Percentiles rank a stretch among this genome's conserved stretches.
Evolutionary conservation across 106 monocot genomes (phyloP).

Genomic region (Phalaenopsis aphrodite): DNA sequence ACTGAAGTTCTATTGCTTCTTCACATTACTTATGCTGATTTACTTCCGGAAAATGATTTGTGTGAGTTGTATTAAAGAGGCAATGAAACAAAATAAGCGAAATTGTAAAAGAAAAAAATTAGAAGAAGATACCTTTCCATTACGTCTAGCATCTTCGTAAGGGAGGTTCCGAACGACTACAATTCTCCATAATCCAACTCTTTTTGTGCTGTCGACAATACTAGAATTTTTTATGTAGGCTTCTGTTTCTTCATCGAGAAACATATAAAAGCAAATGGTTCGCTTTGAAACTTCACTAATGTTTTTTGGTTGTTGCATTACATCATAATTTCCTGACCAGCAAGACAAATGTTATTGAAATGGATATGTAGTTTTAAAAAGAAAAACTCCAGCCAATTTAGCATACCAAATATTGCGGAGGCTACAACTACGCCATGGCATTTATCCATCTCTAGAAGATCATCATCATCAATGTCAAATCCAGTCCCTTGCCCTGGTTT

Average conservation of each 20-base stretch:
- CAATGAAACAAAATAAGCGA: background rate
- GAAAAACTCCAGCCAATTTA: slow-evolving; percentile 3
- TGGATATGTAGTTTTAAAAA: background rate
- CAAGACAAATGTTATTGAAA: slow-evolving; percentile 12
- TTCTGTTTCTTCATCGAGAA: slow-evolving; percentile 89
- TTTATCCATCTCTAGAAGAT: slow-evolving; percentile 85
- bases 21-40: background rate
- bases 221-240: slow-evolving; percentile 69
- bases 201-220: slow-evolving; percentile 28
- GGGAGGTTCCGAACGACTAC: slow-evolving; percentile 86
- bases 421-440: slow-evolving; percentile 88
- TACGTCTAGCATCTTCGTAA: slow-evolving; percentile 78
- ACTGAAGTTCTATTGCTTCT: background rate
- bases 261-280: slow-evolving; percentile 80
- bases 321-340: slow-evolving; percentile 84
- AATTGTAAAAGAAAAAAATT: background rate
- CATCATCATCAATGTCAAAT: slow-evolving; percentile 72
- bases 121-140: slow-evolving; percentile 62
- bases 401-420: slow-evolving; percentile 86
- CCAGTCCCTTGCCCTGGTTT: slow-evolving; percentile 69
- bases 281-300: slow-evolving; percentile 58
- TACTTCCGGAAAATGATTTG: background rate
- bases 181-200: slow-evolving; percentile 77
- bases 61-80: background rate
- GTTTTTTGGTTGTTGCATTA: slow-evolving; percentile 85